Conservation (phyloP, 768 basidiomycete genomes). For the Pulveroboletus ravenelii region DNA sequence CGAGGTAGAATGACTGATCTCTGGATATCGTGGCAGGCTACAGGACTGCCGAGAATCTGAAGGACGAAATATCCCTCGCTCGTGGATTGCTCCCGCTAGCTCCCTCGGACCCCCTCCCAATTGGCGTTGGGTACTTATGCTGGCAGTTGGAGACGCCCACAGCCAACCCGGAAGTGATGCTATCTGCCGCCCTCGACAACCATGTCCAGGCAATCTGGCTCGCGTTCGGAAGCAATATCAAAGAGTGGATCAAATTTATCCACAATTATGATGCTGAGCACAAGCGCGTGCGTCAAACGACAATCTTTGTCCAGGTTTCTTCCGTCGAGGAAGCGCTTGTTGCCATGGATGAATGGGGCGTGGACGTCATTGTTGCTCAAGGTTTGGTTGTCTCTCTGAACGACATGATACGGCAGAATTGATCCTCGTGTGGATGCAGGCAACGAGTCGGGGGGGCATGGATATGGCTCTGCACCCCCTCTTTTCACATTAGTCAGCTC, state of each 20-base stretch:
- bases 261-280: conserved; percentile 48
- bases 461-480: conserved; percentile 50
- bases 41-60: conserved; percentile 40
- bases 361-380: conserved; percentile 75
- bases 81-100: conserved; percentile 37
- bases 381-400: conserved; percentile 38
- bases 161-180: conserved; percentile 35
- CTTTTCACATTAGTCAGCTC: conserved; percentile 56
- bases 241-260: conserved; percentile 57
- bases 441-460: conserved; percentile 79
- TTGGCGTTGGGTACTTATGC: conserved; percentile 73
- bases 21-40: conserved; percentile 38
- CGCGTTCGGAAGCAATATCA: conserved; percentile 57
- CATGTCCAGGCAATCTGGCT: conserved; percentile 69
- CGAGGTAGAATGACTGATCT: neutral
- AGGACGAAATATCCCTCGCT: conserved; percentile 50
- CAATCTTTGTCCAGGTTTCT: conserved; percentile 63
- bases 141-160: conserved; percentile 62
- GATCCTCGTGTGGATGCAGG: conserved; percentile 38
- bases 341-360: conserved; percentile 64
- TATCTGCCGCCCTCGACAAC: conserved; percentile 49
- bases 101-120: conserved; percentile 37
- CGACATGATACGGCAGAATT: neutral
- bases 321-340: conserved; percentile 54
- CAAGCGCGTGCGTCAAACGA: conserved; percentile 39